These are phyloP conservation scores for Cnidoscolus chayamansa DNA, from an alignment of 441 rosid genomes.

Conservation along the genomic window DNA sequence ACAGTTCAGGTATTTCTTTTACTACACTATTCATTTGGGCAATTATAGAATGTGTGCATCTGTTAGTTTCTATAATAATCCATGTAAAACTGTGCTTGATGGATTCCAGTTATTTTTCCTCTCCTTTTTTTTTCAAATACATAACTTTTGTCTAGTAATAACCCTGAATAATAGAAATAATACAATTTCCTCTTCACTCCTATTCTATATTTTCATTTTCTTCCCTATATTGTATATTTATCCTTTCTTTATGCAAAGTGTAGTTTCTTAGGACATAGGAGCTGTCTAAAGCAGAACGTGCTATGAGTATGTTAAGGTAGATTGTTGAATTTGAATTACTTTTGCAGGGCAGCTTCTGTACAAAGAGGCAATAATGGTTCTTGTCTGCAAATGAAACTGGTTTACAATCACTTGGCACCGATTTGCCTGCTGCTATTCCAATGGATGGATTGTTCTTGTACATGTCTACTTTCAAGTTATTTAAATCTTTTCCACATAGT, in stretches of 20 bases:
- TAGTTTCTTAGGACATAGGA: too few species aligned
- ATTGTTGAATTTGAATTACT: background rate
- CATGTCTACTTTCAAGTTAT: constrained; percentile 42
- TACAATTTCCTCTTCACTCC: background rate
- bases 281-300: background rate
- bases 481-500: constrained; percentile 46
- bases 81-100: background rate
- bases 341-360: constrained; percentile 50
- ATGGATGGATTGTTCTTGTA: constrained; percentile 54
- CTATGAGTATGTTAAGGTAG: too few species aligned
- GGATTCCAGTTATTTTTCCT: background rate
- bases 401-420: constrained; percentile 44
- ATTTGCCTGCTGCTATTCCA: constrained; percentile 43
- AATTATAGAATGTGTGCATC: background rate
- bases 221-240: background rate
- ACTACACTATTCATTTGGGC: background rate
- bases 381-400: constrained; percentile 50
- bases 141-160: background rate
- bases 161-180: background rate
- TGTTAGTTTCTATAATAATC: too few species aligned
- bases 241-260: too few species aligned
- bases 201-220: background rate
- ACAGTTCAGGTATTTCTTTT: background rate
- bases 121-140: background rate
- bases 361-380: constrained; percentile 38